Evolutionary conservation across 1,284 basidiomycete species (phyloP).

Genomic region (Crucibulum parvulum): DNA sequence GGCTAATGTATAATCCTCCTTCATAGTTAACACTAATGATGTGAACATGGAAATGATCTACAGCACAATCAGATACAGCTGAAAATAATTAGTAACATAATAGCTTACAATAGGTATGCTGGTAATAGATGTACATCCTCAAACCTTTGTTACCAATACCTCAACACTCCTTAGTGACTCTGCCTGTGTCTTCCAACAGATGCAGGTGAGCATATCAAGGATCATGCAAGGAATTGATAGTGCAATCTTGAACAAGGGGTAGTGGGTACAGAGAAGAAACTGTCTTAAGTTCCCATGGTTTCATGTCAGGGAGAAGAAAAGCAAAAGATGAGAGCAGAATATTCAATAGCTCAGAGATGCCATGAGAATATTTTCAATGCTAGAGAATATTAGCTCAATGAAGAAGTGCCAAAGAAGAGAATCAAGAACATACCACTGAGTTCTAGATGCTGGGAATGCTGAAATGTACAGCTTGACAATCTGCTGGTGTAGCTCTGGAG

Average conservation of each 20-base stretch:
- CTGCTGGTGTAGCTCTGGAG: slow-evolving; percentile 72
- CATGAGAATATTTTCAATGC: slow-evolving; percentile 91
- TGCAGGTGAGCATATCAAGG: slow-evolving; percentile 68
- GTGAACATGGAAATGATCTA: slow-evolving; percentile 88
- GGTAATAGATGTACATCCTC: slow-evolving; percentile 92
- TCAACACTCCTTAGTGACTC: slow-evolving; percentile 66
- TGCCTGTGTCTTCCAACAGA: slow-evolving; percentile 68
- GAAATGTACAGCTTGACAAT: slow-evolving; percentile 84
- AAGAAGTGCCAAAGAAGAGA: neutral
- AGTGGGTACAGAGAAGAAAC: slow-evolving; percentile 79
- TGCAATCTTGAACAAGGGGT: slow-evolving; percentile 65
- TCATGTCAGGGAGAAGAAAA: slow-evolving; percentile 90
- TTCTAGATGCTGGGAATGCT: slow-evolving; percentile 74
- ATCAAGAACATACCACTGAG: slow-evolving; percentile 73
- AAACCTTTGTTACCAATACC: slow-evolving; percentile 65
- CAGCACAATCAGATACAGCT: neutral
- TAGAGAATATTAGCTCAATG: slow-evolving; percentile 32
- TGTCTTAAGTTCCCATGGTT: slow-evolving; percentile 90
- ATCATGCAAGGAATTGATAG: slow-evolving; percentile 76
- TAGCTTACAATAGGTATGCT: slow-evolving; percentile 91
- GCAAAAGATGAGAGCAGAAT: slow-evolving; percentile 76
- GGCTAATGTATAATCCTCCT: slow-evolving; percentile 59
- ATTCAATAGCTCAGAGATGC: slow-evolving; percentile 81
- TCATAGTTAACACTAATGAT: slow-evolving; percentile 81
- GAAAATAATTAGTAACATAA: neutral